Conservation (phyloP, 2,329 filamentous ascomycete species). For the Clonostachys solani region DNA sequence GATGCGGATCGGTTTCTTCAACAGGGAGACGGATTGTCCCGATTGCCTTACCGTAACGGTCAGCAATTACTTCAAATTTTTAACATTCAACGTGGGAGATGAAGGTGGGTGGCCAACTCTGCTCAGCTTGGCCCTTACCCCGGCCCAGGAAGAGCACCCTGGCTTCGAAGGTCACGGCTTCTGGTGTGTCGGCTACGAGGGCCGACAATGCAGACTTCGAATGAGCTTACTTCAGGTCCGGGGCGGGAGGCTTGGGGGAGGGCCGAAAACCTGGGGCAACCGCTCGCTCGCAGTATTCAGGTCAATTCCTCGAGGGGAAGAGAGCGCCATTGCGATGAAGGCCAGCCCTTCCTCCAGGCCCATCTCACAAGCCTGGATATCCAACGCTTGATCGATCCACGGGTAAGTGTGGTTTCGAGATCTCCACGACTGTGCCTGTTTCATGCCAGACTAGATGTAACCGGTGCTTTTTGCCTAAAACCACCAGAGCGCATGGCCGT, state of each 20-base stretch:
- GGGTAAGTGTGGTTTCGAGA: no score
- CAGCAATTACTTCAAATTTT: background rate
- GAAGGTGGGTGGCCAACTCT: background rate
- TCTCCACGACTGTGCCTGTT: no score
- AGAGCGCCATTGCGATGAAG: no score
- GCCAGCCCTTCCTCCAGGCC: no score
- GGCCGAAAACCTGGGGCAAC: background rate
- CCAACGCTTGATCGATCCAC: no score
- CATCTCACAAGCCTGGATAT: no score
- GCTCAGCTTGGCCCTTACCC: background rate
- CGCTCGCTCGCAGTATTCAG: background rate
- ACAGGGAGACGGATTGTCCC: slow-evolving; percentile 5
- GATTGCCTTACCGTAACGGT: background rate
- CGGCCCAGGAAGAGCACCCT: background rate
- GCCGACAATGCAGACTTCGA: slow-evolving; percentile 1
- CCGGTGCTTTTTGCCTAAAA: no score
- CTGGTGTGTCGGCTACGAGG: background rate
- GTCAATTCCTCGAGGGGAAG: background rate
- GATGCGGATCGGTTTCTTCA: slow-evolving; percentile 5
- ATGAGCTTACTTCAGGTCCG: background rate
- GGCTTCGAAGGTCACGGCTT: background rate
- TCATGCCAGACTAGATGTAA: no score
- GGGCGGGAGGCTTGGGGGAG: background rate
- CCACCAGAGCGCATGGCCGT: no score
- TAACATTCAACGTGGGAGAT: background rate